phyloP scores from a whole-genome alignment of 306 rosid genomes.

The Quercus cerris region DNA sequence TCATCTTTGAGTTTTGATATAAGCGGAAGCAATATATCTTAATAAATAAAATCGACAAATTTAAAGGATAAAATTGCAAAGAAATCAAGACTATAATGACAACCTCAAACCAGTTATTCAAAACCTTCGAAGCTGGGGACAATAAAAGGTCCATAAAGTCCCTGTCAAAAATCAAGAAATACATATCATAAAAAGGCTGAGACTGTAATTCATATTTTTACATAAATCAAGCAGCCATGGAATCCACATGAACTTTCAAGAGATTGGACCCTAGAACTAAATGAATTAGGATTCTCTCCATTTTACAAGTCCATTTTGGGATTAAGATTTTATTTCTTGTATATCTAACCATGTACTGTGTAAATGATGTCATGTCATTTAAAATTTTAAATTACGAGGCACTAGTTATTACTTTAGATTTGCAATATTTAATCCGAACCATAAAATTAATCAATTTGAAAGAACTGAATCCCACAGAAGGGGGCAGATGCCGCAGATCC shows the following conservation, averaged over 20 bases:
- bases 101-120: conserved; percentile 98
- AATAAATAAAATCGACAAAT: background rate
- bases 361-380: background rate
- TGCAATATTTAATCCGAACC: too few relatives aligned
- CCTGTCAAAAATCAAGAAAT: conserved; percentile 47
- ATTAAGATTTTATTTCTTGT: background rate
- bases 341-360: too few relatives aligned
- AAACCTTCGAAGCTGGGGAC: conserved; percentile 86
- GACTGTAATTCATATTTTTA: conserved; percentile 16
- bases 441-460: too few relatives aligned
- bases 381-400: too few relatives aligned
- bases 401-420: too few relatives aligned
- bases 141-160: conserved; percentile 83
- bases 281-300: background rate
- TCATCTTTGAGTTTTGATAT: background rate
- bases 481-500: too few relatives aligned
- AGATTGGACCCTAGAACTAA: background rate
- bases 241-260: background rate
- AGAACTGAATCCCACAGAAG: too few relatives aligned
- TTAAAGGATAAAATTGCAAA: conserved; percentile 12
- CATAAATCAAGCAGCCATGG: conserved; percentile 11
- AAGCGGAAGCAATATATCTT: background rate
- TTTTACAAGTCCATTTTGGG: background rate
- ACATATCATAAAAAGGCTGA: background rate
- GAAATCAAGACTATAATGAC: conserved; percentile 14